Evolutionary conservation across 208 protist species (phyloP).

Genomic region (Trypanosomatidae sp.): DNA sequence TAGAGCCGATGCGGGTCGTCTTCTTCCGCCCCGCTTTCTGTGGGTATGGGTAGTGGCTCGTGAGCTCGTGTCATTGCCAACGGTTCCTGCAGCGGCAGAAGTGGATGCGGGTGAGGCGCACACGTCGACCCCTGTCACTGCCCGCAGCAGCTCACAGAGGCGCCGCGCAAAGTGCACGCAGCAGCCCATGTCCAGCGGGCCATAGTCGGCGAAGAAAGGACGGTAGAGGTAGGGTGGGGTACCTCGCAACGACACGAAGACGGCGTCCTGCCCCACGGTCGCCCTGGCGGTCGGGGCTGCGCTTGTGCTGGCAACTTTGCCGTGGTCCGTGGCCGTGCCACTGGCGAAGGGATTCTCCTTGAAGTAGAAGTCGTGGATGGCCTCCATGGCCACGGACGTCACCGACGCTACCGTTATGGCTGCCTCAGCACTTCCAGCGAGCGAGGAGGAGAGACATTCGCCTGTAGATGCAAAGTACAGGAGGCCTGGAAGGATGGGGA

Average conservation of each 20-base stretch:
- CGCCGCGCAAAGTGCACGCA: constrained; percentile 69
- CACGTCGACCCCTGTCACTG: constrained; percentile 23
- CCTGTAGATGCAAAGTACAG: constrained; percentile 64
- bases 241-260: constrained; percentile 44
- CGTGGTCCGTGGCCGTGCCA: constrained; percentile 9
- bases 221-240: constrained; percentile 74
- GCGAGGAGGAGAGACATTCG: constrained; percentile 30
- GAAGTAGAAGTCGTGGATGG: constrained; percentile 21
- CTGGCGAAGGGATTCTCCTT: constrained; percentile 10
- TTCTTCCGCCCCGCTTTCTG: neutral
- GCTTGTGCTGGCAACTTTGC: neutral
- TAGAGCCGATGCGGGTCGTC: neutral
- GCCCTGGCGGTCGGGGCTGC: constrained; percentile 8
- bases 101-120: neutral
- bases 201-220: constrained; percentile 94
- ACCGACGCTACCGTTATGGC: neutral
- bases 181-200: constrained; percentile 86
- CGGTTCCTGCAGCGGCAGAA: neutral
- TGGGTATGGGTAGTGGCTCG: neutral
- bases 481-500: constrained; percentile 51
- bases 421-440: too few species aligned
- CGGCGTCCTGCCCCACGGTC: constrained; percentile 23
- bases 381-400: constrained; percentile 1
- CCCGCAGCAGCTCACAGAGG: constrained; percentile 39
- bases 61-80: neutral